phyloP scores from a whole-genome alignment of 371 early-diverging fungal species.

The Mortierella sp. region DNA sequence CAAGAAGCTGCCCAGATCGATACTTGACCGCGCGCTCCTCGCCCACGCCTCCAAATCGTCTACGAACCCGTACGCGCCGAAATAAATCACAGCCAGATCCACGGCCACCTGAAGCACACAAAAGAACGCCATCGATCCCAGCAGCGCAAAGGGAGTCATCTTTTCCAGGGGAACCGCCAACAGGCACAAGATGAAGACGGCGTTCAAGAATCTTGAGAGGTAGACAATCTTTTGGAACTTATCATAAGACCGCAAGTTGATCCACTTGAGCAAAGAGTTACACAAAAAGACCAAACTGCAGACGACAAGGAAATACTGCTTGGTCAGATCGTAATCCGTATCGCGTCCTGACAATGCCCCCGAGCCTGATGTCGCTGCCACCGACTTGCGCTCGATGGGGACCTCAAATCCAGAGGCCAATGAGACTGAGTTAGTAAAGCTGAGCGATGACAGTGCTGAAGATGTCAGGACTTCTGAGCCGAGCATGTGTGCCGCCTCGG shows the following conservation, averaged over 20 bases:
- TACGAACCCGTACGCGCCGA: conserved; percentile 51
- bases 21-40: conserved; percentile 38
- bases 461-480: background rate
- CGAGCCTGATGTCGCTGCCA: background rate
- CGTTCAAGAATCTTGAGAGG: conserved; percentile 63
- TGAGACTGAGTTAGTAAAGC: background rate
- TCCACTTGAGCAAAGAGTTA: conserved; percentile 61
- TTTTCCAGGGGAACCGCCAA: conserved; percentile 59
- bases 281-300: conserved; percentile 32
- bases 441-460: background rate
- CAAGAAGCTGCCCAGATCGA: conserved; percentile 37
- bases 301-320: conserved; percentile 39
- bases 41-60: conserved; percentile 50
- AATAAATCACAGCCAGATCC: conserved; percentile 51
- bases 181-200: conserved; percentile 65
- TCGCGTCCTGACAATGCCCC: conserved; percentile 54
- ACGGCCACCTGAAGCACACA: conserved; percentile 61
- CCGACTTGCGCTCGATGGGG: conserved; percentile 15
- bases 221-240: conserved; percentile 61
- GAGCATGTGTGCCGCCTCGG: conserved; percentile 10
- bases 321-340: conserved; percentile 52
- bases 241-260: conserved; percentile 49
- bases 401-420: conserved; percentile 32
- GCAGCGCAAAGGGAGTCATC: conserved; percentile 61
- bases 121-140: conserved; percentile 67